These are phyloP conservation scores for Acacia melanoxylon DNA, from an alignment of 306 rosid species.

Conservation along the genomic window DNA sequence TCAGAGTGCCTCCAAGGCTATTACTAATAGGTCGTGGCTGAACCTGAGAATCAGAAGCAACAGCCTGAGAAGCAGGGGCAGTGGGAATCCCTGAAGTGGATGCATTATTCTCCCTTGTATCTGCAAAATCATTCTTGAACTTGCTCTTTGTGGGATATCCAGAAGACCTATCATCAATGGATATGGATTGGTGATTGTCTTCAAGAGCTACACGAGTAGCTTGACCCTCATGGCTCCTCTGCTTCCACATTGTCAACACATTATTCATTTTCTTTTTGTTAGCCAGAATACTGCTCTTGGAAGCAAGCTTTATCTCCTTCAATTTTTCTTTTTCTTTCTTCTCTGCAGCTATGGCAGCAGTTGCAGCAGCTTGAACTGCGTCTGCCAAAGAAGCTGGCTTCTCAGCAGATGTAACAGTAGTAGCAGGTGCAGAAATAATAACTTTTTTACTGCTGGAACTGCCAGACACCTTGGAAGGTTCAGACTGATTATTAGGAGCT, in stretches of 20 bases:
- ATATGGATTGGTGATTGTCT: constrained; percentile 55
- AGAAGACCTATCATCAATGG: constrained; percentile 63
- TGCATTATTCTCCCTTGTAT: constrained; percentile 50
- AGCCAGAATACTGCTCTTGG: constrained; percentile 92
- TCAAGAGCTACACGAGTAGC: constrained; percentile 84
- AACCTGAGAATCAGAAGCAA: constrained; percentile 55
- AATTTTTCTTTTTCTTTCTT: constrained; percentile 86
- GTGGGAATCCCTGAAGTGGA: constrained; percentile 47
- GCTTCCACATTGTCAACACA: constrained; percentile 96
- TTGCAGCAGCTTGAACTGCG: constrained; percentile 90
- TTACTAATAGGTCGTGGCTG: constrained; percentile 82
- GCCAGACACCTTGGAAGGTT: constrained; percentile 63
- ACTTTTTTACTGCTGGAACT: constrained; percentile 69
- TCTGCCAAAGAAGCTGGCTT: constrained; percentile 88
- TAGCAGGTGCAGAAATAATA: constrained; percentile 92
- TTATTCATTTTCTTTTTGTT: constrained; percentile 95
- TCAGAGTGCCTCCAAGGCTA: constrained; percentile 84
- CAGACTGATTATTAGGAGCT: constrained; percentile 57
- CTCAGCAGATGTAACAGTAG: constrained; percentile 61
- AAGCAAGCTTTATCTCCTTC: constrained; percentile 94
- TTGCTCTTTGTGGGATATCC: constrained; percentile 64
- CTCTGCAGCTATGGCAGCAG: constrained; percentile 95
- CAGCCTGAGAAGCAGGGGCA: constrained; percentile 41
- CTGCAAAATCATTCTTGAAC: constrained; percentile 50
- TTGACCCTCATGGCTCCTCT: constrained; percentile 95